Evolutionary conservation across 1,139 yeast genomes (phyloP).

Genomic region (Zhuliangozyma blackwelliae): DNA sequence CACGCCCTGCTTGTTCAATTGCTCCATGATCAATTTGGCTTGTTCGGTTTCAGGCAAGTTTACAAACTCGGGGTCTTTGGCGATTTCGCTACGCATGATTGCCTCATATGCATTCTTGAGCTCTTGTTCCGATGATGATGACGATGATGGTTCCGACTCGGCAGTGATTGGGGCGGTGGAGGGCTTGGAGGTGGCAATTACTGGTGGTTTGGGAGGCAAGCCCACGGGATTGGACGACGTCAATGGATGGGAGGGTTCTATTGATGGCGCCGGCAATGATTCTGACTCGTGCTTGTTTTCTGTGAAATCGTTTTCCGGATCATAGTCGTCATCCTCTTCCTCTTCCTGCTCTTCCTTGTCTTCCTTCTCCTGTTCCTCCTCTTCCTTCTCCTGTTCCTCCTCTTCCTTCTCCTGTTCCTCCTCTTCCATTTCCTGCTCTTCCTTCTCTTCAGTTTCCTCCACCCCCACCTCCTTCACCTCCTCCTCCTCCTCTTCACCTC

Average conservation of each 20-base stretch:
- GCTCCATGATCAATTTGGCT: constrained; percentile 27
- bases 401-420: constrained; percentile 11
- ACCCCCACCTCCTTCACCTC: constrained; percentile 8
- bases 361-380: neutral
- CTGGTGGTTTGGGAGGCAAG: constrained; percentile 32
- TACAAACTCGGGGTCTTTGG: constrained; percentile 28
- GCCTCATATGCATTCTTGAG: constrained; percentile 32
- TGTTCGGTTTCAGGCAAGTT: constrained; percentile 30
- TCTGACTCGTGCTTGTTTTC: constrained; percentile 1
- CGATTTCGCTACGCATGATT: constrained; percentile 29
- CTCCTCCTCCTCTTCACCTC: neutral
- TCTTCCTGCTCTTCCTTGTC: constrained; percentile 3
- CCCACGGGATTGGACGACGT: constrained; percentile 14
- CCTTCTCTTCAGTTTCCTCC: constrained; percentile 3
- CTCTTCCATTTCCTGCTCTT: constrained; percentile 5
- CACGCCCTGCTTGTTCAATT: constrained; percentile 24
- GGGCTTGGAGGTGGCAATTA: constrained; percentile 12
- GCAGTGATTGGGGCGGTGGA: constrained; percentile 9
- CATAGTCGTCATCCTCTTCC: constrained; percentile 20
- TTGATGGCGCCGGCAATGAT: constrained; percentile 1
- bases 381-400: constrained; percentile 4
- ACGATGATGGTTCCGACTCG: neutral
- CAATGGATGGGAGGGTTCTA: no score
- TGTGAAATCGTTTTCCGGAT: constrained; percentile 17
- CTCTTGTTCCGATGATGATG: constrained; percentile 10